Evolutionary conservation across 306 rosid species (phyloP).

Genomic region (Lathyrus aphaca): DNA sequence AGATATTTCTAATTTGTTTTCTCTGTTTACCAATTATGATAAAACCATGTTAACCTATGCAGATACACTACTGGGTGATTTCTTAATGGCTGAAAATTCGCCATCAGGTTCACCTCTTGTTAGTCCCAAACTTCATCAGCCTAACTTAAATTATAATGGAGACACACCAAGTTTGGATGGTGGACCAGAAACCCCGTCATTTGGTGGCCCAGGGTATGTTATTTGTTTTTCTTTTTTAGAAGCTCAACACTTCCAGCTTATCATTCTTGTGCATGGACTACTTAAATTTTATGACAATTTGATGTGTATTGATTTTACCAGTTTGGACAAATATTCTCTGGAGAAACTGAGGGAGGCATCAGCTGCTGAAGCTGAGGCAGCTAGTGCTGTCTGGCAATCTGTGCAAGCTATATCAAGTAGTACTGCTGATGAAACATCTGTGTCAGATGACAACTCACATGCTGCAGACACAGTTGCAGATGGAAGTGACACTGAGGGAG

Average conservation of each 20-base stretch:
- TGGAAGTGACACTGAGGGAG: slow-evolving; percentile 93
- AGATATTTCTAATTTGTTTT: slow-evolving; percentile 26
- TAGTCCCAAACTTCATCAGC: slow-evolving; percentile 57
- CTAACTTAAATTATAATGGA: slow-evolving; percentile 49
- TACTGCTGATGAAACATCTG: slow-evolving; percentile 76
- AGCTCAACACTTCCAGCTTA: slow-evolving; percentile 32
- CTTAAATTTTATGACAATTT: slow-evolving; percentile 33
- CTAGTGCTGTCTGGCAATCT: slow-evolving; percentile 95
- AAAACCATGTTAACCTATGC: slow-evolving; percentile 47
- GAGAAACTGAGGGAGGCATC: slow-evolving; percentile 99
- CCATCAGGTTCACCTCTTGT: slow-evolving; percentile 56
- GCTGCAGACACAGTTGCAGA: slow-evolving; percentile 84
- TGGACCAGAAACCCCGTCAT: slow-evolving; percentile 54
- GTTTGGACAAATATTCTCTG: slow-evolving; percentile 84
- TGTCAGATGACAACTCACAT: slow-evolving; percentile 84
- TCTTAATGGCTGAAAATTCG: slow-evolving; percentile 89
- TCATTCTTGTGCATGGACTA: slow-evolving; percentile 21
- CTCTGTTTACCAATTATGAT: slow-evolving; percentile 31
- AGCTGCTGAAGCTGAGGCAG: slow-evolving; percentile 99
- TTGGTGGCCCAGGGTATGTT: slow-evolving; percentile 67
- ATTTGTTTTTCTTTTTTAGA: slow-evolving; percentile 28
- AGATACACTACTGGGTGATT: slow-evolving; percentile 84
- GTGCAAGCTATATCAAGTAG: slow-evolving; percentile 63
- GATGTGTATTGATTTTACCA: slow-evolving; percentile 42
- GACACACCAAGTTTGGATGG: slow-evolving; percentile 50